Percentiles rank a stretch among this genome's conserved stretches.
These are phyloP conservation scores for Mycena sanguinolenta DNA, from an alignment of 768 basidiomycete species.

Conservation along the genomic window DNA sequence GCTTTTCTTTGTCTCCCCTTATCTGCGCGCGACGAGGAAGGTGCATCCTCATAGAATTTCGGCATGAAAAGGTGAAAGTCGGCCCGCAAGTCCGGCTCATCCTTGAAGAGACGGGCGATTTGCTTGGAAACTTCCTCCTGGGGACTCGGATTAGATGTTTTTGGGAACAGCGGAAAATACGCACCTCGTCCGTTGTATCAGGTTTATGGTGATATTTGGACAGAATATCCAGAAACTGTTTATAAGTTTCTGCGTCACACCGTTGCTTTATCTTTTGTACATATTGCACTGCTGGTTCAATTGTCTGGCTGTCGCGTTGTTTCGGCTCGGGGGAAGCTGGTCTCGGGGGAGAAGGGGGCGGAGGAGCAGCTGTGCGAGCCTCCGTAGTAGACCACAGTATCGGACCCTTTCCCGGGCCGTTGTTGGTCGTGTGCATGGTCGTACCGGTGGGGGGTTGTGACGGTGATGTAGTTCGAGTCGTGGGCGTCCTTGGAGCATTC, in stretches of 20 bases:
- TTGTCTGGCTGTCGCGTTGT: conserved; percentile 57
- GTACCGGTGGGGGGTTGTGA: conserved; percentile 83
- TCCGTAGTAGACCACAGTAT: conserved; percentile 55
- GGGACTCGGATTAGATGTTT: conserved; percentile 28
- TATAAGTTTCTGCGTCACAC: conserved; percentile 90
- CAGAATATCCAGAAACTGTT: conserved; percentile 82
- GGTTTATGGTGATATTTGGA: conserved; percentile 72
- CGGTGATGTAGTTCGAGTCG: conserved; percentile 78
- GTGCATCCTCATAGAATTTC: conserved; percentile 64
- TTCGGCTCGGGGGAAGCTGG: conserved; percentile 24
- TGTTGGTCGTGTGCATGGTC: conserved; percentile 68
- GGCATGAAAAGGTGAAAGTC: conserved; percentile 86
- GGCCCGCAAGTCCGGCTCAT: conserved; percentile 78
- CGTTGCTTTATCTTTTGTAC: conserved; percentile 97
- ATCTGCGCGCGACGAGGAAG: conserved; percentile 42
- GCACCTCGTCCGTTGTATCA: conserved; percentile 72
- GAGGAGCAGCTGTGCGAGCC: conserved; percentile 22
- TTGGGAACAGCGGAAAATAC: conserved; percentile 26
- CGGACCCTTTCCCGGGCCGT: conserved; percentile 52
- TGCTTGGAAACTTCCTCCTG: conserved; percentile 79
- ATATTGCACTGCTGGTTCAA: conserved; percentile 90
- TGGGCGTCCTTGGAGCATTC: conserved; percentile 78
- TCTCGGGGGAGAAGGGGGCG: conserved; percentile 31
- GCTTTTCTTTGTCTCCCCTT: conserved; percentile 37
- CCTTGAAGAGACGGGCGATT: conserved; percentile 79